These are phyloP conservation scores for Tetracladium marchalianum DNA, from an alignment of 495 filamentous ascomycete genomes.

Conservation along the genomic window DNA sequence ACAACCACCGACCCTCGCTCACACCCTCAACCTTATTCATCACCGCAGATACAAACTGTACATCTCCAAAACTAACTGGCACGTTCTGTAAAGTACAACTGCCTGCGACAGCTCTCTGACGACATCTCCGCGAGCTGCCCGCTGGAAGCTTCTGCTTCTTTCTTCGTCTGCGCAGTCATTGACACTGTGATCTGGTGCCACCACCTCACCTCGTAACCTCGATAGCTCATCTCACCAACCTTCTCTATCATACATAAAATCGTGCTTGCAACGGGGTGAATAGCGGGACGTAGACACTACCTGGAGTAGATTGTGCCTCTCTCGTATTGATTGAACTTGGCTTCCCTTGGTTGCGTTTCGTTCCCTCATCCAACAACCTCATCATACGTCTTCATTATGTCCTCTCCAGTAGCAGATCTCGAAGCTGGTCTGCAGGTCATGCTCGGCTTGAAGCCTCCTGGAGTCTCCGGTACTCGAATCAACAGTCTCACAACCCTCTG, in stretches of 20 bases:
- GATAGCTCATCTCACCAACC: constrained; percentile 5
- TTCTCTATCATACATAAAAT: constrained; percentile 12
- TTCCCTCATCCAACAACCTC: not conserved
- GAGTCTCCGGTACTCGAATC: constrained; percentile 88
- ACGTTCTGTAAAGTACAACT: too few species aligned
- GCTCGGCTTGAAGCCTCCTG: constrained; percentile 82
- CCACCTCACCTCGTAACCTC: constrained; percentile 13
- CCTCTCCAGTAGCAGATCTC: constrained; percentile 75
- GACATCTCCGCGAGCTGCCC: too few species aligned
- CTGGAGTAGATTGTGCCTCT: constrained; percentile 3
- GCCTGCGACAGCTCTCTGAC: too few species aligned
- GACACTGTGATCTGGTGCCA: not conserved
- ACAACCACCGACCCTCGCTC: too few species aligned
- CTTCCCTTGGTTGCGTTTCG: constrained; percentile 2
- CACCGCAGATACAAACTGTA: too few species aligned
- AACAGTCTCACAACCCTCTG: constrained; percentile 73
- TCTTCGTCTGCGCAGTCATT: too few species aligned
- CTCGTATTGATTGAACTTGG: constrained; percentile 14
- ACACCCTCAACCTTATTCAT: too few species aligned
- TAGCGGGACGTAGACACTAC: constrained; percentile 7
- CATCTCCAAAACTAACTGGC: too few species aligned
- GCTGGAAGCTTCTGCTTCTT: too few species aligned
- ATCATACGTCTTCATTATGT: constrained; percentile 42
- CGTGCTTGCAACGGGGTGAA: constrained; percentile 10
- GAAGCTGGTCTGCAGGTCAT: constrained; percentile 85